Base-by-base conservation (phyloP, 495 filamentous ascomycete species). In the Delitschia confertaspora region DNA sequence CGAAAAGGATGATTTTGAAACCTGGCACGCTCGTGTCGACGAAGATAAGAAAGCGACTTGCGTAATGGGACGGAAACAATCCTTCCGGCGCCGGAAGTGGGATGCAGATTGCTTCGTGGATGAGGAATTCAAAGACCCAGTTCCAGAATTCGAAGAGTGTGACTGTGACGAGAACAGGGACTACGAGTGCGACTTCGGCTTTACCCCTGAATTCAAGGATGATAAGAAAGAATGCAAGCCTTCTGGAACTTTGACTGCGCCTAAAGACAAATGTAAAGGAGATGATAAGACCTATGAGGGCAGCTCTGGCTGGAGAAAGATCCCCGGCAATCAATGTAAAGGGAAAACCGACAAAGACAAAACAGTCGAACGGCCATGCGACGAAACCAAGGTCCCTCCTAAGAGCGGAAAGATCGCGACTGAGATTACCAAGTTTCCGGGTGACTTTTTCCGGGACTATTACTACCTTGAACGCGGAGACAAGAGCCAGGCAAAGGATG, bases 121-220 rank as follows among this genome's bases (percentile, higher is more conserved):
- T 44, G 70, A 89, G 53, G 76, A 86, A 33, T 95, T 88, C 65
- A 75, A 87, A 55, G 80, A 88, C 45, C 73, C 82, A 0, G 52
- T 69, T 13, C 72, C 79, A 2, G 63, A 74, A 24, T 78, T 73
- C 21, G 71, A 82, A 47, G 60, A 69, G 22, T 98, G 91, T 69
- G 73, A 82, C 16, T 98, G 91, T 66, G 76, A 77, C 0, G 72
- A 79, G 8, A 67, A 71, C 24, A 18, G 32, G 17, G 91, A 98
- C 62, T 98, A 85, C 56, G 91, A 98, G 62, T 98, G 91, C 61
- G 86, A 95, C 58, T 93, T 80, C 68, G 88, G 89, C 59, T 95
- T 91, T 58, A 64, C 76, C 31, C 70, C 47, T 24, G 27, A 37
- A 13, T 39, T 67, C 35, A 70, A 68, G 31, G 72, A 79, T n/a